Conservation (phyloP, 1,139 yeast genomes). For the Magnusiomyces magnusii region DNA sequence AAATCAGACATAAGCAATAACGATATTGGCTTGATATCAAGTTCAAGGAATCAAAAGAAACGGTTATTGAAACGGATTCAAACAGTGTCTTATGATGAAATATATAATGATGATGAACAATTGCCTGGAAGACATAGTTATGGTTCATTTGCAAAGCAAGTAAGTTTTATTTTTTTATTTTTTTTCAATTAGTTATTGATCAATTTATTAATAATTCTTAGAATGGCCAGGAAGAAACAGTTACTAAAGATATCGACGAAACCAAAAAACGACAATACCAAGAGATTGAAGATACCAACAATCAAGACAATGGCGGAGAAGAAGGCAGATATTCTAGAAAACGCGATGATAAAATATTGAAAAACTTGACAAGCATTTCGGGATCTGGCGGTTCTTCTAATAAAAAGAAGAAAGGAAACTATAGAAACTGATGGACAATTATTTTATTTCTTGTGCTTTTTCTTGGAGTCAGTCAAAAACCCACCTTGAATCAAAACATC, state of each 20-base stretch:
- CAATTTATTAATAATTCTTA: too few relatives aligned
- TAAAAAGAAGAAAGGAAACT: neutral
- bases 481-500: slow-evolving; percentile 69
- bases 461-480: slow-evolving; percentile 32
- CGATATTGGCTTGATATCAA: neutral
- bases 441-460: slow-evolving; percentile 15
- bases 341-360: neutral
- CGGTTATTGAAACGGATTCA: neutral
- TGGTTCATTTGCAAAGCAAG: neutral
- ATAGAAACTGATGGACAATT: neutral
- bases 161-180: neutral
- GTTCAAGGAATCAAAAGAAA: slow-evolving; percentile 2
- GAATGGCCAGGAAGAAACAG: slow-evolving; percentile 13
- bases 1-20: slow-evolving; percentile 14
- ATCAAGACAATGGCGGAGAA: neutral
- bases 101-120: neutral
- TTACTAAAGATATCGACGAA: neutral
- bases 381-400: slow-evolving; percentile 5
- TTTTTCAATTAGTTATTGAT: too few relatives aligned
- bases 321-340: neutral
- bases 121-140: neutral
- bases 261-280: neutral
- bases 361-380: slow-evolving; percentile 1
- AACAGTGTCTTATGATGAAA: neutral
- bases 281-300: neutral